Evolutionary conservation across 176 grass and related monocot species (phyloP), one percentile per base, ranked within the genome.

Genomic region (Oryza australiensis): DNA sequence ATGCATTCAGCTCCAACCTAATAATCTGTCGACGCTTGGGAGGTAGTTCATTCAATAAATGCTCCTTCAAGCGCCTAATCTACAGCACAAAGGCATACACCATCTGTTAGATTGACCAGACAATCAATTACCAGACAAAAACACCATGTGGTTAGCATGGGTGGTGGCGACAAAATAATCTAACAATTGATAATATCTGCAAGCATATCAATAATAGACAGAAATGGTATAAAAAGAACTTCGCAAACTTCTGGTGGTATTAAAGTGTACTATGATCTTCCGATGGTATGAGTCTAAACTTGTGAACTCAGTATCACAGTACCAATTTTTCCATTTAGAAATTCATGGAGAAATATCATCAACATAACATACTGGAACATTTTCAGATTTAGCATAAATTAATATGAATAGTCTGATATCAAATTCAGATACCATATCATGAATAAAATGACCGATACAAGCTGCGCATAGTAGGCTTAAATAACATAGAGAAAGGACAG

Each of bases 61-160:
- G 95, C 67, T 93, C 92, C 84, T 98, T 98, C 77, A 98, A 88
- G 40, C 92, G 90, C 69, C 95, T 94, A 78, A 94, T 92, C 95
- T 98, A 62, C 63, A 82, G 30, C 41, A 84, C 11, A 64, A 37
- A 90, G 80, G 24, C 46, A 76, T 20, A 77, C 71, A 62, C 51
- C 40, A 78, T 66, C 62, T 48, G 12, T 88, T 72, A 74, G 23
- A 67, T 26, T 15, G 53, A 38, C 62, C 34, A 38, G 80, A 68
- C 23, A 37, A 80, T 64, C 64, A 88, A 75, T 68, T 75, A 48
- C 68, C 49, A 75, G 26, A 40, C 55, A 16, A 62, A 68, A 38
- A 84, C 18, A 84, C 67, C 34, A 68, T 68, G 34, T 66, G 28
- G 43, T 84, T 84, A 16, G 16, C 51, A 87, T 68, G 11, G 60